Base-by-base conservation (phyloP, 1,139 yeast genomes). In the Geotrichum reessii region DNA sequence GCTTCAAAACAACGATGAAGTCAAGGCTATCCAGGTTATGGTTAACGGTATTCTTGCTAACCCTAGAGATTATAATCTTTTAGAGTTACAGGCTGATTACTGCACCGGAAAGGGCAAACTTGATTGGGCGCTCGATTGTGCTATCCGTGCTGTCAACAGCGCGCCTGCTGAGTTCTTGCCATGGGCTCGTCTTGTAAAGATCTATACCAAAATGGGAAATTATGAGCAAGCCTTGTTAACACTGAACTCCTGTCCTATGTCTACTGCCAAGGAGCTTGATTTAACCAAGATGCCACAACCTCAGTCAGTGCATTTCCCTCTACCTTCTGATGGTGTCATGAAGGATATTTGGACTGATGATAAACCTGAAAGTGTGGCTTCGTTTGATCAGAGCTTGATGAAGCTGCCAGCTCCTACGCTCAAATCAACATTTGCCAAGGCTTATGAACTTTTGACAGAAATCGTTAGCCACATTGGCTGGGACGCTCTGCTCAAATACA, bases 161-260 rank as follows among this genome's bases (percentile, higher is more conserved):
- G 81, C 92, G 0, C 97, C 98, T 0, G 84, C 95, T 1, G 96
- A 87, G 68, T 92, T 89, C 71, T 80, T 81, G 62, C 78, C 95
- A 5, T 93, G 98, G 99, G 82, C 86, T 19, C 76, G 80, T 61
- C 75, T 93, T 55, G 89, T 90, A 1, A 79, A 81, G 66, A 84
- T 86, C 12, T 88, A 92, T 69, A 86, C 92, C 48, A 76, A 84
- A 57, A 75, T 80, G 63, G 85, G 82, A 58, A 90, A 90, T 70
- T 87, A 81, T 66, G 85, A 83, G 62, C 84, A 81, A 67, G 97
- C 97, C 0, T 77, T 93, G 61, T 74, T 89, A 56, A 84, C 97
- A 0, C 78, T 93, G 64, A 93, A 93, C 70, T 87, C 97, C 6
- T 86, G 96, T 69, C 98, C 98, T 9, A 88, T 93, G 96, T 86